A percentile compares a stretch with the other conserved stretches of the same genome.
phyloP scores from a whole-genome alignment of 768 basidiomycete species.

The Peribolospora kevripleyi region DNA sequence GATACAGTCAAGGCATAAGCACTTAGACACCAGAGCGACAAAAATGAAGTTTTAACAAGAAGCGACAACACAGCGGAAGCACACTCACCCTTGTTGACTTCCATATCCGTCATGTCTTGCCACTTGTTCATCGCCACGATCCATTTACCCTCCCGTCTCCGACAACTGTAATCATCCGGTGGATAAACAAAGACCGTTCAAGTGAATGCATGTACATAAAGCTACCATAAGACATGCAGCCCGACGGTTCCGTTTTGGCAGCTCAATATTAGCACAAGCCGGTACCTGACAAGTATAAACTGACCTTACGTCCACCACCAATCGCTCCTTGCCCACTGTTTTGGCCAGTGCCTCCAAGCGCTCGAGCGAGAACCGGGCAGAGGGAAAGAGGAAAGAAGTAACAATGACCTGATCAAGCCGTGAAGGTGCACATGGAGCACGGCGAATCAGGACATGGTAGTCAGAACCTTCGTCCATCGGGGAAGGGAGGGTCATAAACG shows the following conservation, averaged over 20 bases:
- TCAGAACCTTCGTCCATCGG: background rate
- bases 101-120: constrained; percentile 88
- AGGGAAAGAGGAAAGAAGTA: constrained; percentile 85
- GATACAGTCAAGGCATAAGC: constrained; percentile 1
- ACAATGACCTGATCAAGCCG: constrained; percentile 53
- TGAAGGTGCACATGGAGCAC: background rate
- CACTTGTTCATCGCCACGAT: constrained; percentile 96
- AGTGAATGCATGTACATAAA: background rate
- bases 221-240: background rate
- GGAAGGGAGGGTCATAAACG: background rate
- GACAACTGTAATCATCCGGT: constrained; percentile 36
- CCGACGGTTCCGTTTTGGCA: background rate
- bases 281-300: constrained; percentile 5
- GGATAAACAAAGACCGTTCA: background rate
- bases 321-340: constrained; percentile 50
- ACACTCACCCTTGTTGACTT: constrained; percentile 47
- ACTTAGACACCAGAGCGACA: background rate
- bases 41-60: background rate
- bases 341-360: constrained; percentile 38
- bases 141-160: constrained; percentile 52
- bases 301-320: constrained; percentile 88
- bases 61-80: background rate
- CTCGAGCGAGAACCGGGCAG: constrained; percentile 49
- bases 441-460: background rate
- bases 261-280: background rate